Percentiles rank a stretch among this genome's conserved stretches.
Evolutionary conservation across 257 asterid genomes (phyloP).

Genomic region (Echites panduratus): DNA sequence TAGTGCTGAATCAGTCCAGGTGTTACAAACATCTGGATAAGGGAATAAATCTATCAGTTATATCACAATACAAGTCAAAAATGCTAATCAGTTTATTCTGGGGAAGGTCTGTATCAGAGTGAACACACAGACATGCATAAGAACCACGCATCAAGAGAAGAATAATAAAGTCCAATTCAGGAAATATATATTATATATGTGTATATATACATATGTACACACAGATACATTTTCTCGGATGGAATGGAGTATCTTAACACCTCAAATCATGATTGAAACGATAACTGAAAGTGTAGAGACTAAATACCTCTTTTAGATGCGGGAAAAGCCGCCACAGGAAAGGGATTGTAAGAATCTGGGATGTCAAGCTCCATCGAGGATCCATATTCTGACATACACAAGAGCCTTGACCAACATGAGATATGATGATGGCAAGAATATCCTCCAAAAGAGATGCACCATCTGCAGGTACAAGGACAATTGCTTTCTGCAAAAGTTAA

Average conservation of each 20-base stretch:
- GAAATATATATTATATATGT: too few relatives aligned
- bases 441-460: constrained; percentile 62
- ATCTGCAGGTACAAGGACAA: constrained; percentile 40
- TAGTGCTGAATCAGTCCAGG: constrained; percentile 60
- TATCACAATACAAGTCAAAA: background rate
- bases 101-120: background rate
- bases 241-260: background rate
- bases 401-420: constrained; percentile 72
- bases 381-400: constrained; percentile 66
- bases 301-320: constrained; percentile 71
- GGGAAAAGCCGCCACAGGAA: constrained; percentile 85
- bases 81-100: background rate
- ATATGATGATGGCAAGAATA: constrained; percentile 45
- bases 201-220: background rate
- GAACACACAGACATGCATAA: background rate
- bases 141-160: background rate
- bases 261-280: constrained; percentile 1
- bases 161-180: background rate
- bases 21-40: constrained; percentile 63
- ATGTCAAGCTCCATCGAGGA: constrained; percentile 58
- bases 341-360: constrained; percentile 84
- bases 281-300: constrained; percentile 2
- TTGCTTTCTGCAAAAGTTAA: constrained; percentile 46
- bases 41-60: constrained; percentile 18
- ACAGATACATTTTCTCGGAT: background rate